phyloP scores from a whole-genome alignment of 441 rosid species.

The Gossypium gossypioides region DNA sequence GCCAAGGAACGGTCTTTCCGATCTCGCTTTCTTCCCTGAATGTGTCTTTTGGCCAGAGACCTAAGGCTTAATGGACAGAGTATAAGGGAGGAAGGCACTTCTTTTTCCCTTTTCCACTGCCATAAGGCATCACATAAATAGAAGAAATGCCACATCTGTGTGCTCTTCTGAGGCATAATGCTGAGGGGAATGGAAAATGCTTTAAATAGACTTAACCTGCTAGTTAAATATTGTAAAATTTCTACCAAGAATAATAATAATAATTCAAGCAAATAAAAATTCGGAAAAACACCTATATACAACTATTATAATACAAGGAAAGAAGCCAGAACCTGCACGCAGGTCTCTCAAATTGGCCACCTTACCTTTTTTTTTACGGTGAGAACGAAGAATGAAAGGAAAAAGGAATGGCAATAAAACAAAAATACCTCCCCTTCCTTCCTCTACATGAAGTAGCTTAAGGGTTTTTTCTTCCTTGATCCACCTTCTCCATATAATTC shows the following conservation, averaged over 20 bases:
- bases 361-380: constrained; percentile 7
- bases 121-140: not conserved
- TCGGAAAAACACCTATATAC: constrained; percentile 23
- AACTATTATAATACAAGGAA: constrained; percentile 24
- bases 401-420: constrained; percentile 21
- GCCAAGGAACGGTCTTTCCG: not conserved
- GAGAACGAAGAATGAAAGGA: constrained; percentile 17
- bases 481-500: constrained; percentile 99
- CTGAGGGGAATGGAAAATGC: not conserved
- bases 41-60: not conserved
- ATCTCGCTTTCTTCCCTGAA: not conserved
- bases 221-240: constrained; percentile 7
- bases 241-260: constrained; percentile 7
- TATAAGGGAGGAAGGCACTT: not conserved
- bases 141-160: not conserved
- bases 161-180: not conserved
- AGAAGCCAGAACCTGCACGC: constrained; percentile 17
- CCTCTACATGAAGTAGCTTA: constrained; percentile 94
- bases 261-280: not conserved
- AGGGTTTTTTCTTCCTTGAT: constrained; percentile 75
- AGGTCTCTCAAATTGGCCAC: constrained; percentile 16
- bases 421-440: constrained; percentile 17
- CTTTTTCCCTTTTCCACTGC: not conserved
- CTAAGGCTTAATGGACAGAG: not conserved
- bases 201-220: constrained; percentile 13